Conservation (phyloP, 2,329 filamentous ascomycete species). For the Aspergillus sp. region DNA sequence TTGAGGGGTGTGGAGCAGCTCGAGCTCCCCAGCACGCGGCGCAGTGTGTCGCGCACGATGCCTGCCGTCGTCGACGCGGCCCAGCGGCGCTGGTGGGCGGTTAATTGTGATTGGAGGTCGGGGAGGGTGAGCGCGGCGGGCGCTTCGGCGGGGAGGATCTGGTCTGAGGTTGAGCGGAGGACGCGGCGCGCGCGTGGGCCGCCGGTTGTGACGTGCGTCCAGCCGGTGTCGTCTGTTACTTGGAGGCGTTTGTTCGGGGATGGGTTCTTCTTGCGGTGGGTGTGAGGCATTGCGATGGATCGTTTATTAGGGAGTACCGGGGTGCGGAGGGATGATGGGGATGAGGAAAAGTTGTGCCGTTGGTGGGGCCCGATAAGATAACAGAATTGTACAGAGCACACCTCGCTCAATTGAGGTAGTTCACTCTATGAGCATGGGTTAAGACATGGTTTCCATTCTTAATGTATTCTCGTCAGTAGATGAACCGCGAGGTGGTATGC, state of each 20-base stretch:
- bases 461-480: neutral
- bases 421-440: no score
- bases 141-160: conserved; percentile 35
- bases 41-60: conserved; percentile 13
- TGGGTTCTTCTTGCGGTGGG: conserved; percentile 23
- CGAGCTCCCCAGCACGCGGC: neutral
- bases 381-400: neutral
- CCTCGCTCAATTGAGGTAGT: neutral
- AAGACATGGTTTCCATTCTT: neutral
- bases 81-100: conserved; percentile 27
- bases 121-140: conserved; percentile 30
- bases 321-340: neutral
- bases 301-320: neutral
- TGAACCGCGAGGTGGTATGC: no score
- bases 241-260: conserved; percentile 31
- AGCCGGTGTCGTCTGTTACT: conserved; percentile 40
- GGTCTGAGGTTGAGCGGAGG: conserved; percentile 11
- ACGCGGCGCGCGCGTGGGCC: conserved; percentile 25
- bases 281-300: conserved; percentile 32
- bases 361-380: neutral
- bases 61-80: conserved; percentile 27
- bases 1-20: no score
- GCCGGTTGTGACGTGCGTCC: conserved; percentile 42
- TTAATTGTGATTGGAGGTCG: conserved; percentile 31
- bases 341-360: neutral